Percentiles rank a stretch among this genome's conserved stretches.
Conservation (phyloP, 345 rosid genomes). For the Crucihimalaya himalaica region DNA sequence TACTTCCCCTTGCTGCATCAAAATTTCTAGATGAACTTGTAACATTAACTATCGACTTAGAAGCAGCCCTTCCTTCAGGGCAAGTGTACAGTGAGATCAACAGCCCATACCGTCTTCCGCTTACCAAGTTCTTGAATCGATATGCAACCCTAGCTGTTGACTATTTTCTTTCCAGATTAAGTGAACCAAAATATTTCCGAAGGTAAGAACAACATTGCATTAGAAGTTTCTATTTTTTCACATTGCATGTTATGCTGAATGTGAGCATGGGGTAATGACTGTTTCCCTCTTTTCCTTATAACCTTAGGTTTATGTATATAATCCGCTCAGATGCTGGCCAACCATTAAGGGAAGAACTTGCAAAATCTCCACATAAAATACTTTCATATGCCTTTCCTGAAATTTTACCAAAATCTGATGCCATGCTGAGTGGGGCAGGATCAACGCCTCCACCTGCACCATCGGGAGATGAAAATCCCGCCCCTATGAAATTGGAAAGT, state of each 20-base stretch:
- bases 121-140: conserved; percentile 90
- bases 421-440: conserved; percentile 54
- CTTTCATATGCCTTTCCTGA: conserved; percentile 84
- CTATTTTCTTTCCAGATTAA: conserved; percentile 88
- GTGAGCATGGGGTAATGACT: conserved; percentile 20
- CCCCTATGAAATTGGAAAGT: conserved; percentile 51
- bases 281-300: conserved; percentile 11
- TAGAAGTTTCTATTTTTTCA: not conserved
- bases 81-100: conserved; percentile 94
- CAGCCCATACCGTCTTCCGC: conserved; percentile 97
- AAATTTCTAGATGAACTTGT: conserved; percentile 96
- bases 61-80: conserved; percentile 82
- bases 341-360: conserved; percentile 92
- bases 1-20: conserved; percentile 94
- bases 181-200: conserved; percentile 86
- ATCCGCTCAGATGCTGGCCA: conserved; percentile 96
- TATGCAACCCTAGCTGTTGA: conserved; percentile 95
- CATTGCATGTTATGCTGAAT: conserved; percentile 18
- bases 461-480: conserved; percentile 57
- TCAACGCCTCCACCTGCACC: conserved; percentile 58
- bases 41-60: conserved; percentile 84
- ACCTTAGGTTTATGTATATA: conserved; percentile 84
- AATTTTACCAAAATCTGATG: conserved; percentile 48
- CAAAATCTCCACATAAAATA: conserved; percentile 90
- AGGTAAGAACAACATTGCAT: conserved; percentile 55